phyloP scores from a whole-genome alignment of 1,284 basidiomycete genomes.

The Marasmius tenuissimus region DNA sequence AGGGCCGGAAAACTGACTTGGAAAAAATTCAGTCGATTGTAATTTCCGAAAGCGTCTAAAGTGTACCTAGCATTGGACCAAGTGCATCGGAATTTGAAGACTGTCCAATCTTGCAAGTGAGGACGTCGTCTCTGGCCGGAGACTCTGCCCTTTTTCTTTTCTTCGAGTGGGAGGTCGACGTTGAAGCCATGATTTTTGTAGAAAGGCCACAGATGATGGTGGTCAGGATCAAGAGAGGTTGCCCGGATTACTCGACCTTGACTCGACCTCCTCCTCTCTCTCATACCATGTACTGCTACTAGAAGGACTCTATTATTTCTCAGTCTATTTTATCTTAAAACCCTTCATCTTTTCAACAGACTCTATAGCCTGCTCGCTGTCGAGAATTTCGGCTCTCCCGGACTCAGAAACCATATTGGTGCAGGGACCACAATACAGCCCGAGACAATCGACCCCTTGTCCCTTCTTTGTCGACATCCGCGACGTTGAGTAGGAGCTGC shows the following conservation, averaged over 20 bases:
- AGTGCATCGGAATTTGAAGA: constrained; percentile 44
- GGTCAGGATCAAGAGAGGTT: constrained; percentile 6
- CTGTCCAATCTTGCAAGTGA: constrained; percentile 45
- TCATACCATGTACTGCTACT: background rate
- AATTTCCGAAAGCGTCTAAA: constrained; percentile 21
- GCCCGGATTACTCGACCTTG: constrained; percentile 6
- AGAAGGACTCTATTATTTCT: background rate
- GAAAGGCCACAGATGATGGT: background rate
- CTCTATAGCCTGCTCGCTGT: background rate
- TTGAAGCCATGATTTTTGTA: constrained; percentile 23
- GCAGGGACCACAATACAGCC: background rate
- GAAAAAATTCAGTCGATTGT: constrained; percentile 16
- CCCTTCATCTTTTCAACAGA: background rate
- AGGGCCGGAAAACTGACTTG: constrained; percentile 78
- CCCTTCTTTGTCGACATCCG: background rate
- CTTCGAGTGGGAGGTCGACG: constrained; percentile 39
- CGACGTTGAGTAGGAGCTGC: background rate
- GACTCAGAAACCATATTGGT: background rate
- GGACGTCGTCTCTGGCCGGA: constrained; percentile 31
- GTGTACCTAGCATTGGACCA: constrained; percentile 72
- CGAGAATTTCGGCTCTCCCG: background rate
- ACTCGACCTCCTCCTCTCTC: constrained; percentile 4
- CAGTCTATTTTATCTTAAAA: background rate
- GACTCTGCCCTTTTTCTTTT: constrained; percentile 60
- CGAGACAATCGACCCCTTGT: background rate